phyloP scores from a whole-genome alignment of 2,329 filamentous ascomycete species.

The Aspergillus piperis region DNA sequence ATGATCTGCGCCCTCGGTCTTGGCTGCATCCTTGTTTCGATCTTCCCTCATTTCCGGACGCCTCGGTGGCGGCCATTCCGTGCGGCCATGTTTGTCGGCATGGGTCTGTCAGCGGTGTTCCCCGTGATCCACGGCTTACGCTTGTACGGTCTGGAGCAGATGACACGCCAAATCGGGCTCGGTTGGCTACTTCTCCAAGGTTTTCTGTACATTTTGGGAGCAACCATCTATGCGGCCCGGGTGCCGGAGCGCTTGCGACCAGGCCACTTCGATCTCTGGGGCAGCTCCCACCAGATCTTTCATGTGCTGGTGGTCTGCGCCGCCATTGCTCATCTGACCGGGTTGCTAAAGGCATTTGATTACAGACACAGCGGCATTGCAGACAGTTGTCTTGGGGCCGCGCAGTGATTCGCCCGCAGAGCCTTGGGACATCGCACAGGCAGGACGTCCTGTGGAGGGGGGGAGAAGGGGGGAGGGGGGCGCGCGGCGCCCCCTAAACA shows the following conservation, averaged over 20 bases:
- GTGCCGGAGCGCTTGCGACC: constrained; percentile 81
- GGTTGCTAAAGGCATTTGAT: constrained; percentile 82
- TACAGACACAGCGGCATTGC: constrained; percentile 69
- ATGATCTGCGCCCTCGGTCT: constrained; percentile 76
- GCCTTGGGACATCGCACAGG: constrained; percentile 21
- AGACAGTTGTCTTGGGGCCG: constrained; percentile 48
- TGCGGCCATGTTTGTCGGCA: constrained; percentile 82
- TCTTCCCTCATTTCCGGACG: constrained; percentile 80
- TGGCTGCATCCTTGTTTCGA: constrained; percentile 75
- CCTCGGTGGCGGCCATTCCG: constrained; percentile 82
- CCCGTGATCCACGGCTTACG: constrained; percentile 76
- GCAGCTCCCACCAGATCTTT: constrained; percentile 94
- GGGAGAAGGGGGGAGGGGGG: neutral
- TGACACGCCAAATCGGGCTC: constrained; percentile 75
- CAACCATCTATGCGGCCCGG: constrained; percentile 78
- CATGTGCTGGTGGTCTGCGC: constrained; percentile 86
- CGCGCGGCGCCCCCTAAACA: constrained; percentile 13
- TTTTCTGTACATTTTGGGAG: constrained; percentile 79
- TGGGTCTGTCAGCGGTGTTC: constrained; percentile 80
- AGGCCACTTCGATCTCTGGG: constrained; percentile 83
- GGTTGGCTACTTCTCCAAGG: constrained; percentile 80
- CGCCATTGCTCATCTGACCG: constrained; percentile 76
- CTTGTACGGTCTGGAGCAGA: constrained; percentile 65
- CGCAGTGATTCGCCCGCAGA: constrained; percentile 19
- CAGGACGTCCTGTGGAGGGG: constrained; percentile 12